These are phyloP conservation scores for Colletotrichum plurivorum DNA, from an alignment of 2,329 filamentous ascomycete species.

Conservation along the genomic window DNA sequence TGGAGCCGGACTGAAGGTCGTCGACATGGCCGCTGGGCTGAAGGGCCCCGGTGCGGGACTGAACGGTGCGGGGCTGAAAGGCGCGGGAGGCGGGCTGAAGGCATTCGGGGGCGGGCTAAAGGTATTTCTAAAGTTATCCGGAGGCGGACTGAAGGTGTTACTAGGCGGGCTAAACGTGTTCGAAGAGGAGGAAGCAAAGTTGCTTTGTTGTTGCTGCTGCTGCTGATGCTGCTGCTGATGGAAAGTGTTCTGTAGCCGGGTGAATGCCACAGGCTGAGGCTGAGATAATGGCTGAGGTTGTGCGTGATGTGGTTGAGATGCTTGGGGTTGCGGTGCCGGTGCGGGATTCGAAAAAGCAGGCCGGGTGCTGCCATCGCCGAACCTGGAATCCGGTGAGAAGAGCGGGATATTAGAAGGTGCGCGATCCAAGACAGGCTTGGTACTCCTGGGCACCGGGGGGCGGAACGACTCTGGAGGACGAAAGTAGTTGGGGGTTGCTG, in stretches of 20 bases:
- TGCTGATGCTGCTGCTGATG: slow-evolving; percentile 4
- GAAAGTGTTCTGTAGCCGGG: slow-evolving; percentile 13
- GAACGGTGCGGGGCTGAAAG: slow-evolving; percentile 32
- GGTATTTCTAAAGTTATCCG: slow-evolving; percentile 30
- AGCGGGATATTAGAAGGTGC: slow-evolving; percentile 41
- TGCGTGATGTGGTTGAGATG: slow-evolving; percentile 15
- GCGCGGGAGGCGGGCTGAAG: slow-evolving; percentile 29
- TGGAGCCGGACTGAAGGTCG: slow-evolving; percentile 33
- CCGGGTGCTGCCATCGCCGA: slow-evolving; percentile 32
- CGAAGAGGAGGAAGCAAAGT: background rate
- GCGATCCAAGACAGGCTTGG: slow-evolving; percentile 52
- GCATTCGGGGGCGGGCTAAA: slow-evolving; percentile 32
- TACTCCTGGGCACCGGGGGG: slow-evolving; percentile 56
- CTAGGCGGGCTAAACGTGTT: slow-evolving; percentile 2
- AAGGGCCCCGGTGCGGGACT: slow-evolving; percentile 34
- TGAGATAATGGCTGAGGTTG: background rate
- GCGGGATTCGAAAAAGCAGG: slow-evolving; percentile 19
- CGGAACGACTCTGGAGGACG: slow-evolving; percentile 29
- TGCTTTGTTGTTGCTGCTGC: slow-evolving; percentile 13
- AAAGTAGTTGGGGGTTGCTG: slow-evolving; percentile 41
- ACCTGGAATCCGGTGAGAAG: slow-evolving; percentile 35
- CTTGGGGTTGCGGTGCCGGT: slow-evolving; percentile 20
- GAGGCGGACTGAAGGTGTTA: slow-evolving; percentile 26
- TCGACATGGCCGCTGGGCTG: slow-evolving; percentile 27
- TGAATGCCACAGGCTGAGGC: slow-evolving; percentile 24